Percentiles rank a stretch among this genome's conserved stretches.
phyloP scores from a whole-genome alignment of 148 eudicot genomes.

The Hydrangea macrophylla region DNA sequence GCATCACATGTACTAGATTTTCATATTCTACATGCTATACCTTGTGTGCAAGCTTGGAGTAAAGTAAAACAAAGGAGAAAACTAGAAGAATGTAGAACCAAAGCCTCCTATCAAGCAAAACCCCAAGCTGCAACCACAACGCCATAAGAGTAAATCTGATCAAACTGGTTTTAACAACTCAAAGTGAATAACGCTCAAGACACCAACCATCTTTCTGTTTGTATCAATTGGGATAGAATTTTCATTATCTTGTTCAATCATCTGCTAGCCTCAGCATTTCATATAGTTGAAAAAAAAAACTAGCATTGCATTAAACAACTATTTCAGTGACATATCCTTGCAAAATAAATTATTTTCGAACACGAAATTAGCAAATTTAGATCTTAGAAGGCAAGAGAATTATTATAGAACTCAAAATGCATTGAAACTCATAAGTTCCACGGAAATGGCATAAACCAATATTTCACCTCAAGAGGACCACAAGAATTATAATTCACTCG shows the following conservation, averaged over 20 bases:
- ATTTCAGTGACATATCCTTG: not conserved
- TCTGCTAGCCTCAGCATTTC: not conserved
- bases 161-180: not conserved
- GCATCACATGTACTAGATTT: not conserved
- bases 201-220: not conserved
- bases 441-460: not conserved
- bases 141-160: not conserved
- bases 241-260: not conserved
- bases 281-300: not conserved
- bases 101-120: constrained; percentile 79
- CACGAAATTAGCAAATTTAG: not conserved
- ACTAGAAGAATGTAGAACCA: constrained; percentile 61
- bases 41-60: constrained; percentile 98
- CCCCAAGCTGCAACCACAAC: constrained; percentile 60
- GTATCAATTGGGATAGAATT: not conserved
- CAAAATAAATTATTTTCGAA: not conserved
- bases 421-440: not conserved
- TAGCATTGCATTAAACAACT: not conserved
- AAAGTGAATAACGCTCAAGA: not conserved
- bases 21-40: constrained; percentile 31
- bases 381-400: not conserved
- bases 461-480: not conserved
- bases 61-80: constrained; percentile 64
- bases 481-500: not conserved
- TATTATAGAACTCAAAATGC: not conserved